Evolutionary conservation across 2,329 filamentous ascomycete species (phyloP).

Genomic region (Paecilomyces formosus): DNA sequence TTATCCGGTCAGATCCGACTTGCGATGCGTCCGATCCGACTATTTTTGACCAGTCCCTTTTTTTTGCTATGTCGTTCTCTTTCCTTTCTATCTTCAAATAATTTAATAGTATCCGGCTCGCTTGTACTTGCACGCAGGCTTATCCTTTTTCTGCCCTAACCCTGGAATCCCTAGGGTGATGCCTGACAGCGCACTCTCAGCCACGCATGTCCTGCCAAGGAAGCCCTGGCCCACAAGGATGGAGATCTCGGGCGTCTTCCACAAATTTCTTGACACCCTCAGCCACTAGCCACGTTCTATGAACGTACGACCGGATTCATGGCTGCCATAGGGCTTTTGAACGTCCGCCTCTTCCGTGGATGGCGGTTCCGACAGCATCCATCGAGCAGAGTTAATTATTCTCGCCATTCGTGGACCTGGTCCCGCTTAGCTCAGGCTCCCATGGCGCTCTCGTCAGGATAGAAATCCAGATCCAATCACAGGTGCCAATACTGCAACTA

Average conservation of each 20-base stretch:
- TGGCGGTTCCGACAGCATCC: not conserved
- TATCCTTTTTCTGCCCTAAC: not conserved
- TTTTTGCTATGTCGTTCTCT: not conserved
- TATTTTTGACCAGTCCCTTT: not conserved
- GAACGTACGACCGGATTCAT: not conserved
- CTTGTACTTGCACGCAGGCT: too few relatives aligned
- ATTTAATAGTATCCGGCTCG: not conserved
- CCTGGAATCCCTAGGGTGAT: not conserved
- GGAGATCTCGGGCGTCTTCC: not conserved
- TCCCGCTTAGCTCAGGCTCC: not conserved
- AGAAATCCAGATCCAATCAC: not conserved
- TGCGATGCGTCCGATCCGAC: not conserved
- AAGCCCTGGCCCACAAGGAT: not conserved
- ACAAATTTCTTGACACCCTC: not conserved
- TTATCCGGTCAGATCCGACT: not conserved
- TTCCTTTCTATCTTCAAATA: not conserved
- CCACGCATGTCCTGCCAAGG: not conserved
- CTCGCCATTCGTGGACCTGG: not conserved
- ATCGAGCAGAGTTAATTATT: not conserved
- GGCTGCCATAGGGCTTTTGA: not conserved
- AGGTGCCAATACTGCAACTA: not conserved
- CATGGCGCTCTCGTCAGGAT: not conserved
- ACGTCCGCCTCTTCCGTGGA: not conserved
- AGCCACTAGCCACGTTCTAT: not conserved
- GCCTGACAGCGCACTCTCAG: not conserved